A percentile compares a stretch with the other conserved stretches of the same genome.
phyloP scores from a whole-genome alignment of 805 yeast genomes.

The Schizosaccharomyces cryophilus region DNA sequence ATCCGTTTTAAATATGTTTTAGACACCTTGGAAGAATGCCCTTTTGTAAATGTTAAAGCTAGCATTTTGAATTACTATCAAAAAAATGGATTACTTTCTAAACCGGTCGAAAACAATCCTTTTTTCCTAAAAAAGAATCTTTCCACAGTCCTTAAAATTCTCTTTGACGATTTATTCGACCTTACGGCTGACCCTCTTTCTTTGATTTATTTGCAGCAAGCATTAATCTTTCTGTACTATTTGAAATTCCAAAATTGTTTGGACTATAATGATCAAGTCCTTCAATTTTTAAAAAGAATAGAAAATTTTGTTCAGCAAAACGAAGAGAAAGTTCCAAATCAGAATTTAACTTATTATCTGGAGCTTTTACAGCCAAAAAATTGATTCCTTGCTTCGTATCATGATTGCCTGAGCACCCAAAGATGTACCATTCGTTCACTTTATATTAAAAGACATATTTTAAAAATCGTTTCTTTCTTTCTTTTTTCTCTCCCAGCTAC shows the following conservation, averaged over 20 bases:
- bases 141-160: neutral
- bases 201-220: neutral
- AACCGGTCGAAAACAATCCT: neutral
- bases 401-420: no score
- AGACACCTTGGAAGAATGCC: neutral
- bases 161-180: neutral
- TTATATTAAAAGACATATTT: no score
- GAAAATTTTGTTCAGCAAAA: no score
- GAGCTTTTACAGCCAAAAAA: no score
- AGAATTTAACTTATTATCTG: no score
- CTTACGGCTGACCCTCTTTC: neutral
- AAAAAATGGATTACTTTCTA: neutral
- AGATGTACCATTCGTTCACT: no score
- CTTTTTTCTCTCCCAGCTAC: no score
- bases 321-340: no score
- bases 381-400: no score
- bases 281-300: neutral
- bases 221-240: neutral
- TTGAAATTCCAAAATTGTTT: neutral
- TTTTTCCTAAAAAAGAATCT: neutral
- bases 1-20: neutral
- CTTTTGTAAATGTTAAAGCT: neutral
- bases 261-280: neutral
- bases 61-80: neutral
- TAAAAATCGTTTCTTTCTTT: no score